Evolutionary conservation across 441 rosid genomes (phyloP).

Genomic region (Syzygium syzygioides): DNA sequence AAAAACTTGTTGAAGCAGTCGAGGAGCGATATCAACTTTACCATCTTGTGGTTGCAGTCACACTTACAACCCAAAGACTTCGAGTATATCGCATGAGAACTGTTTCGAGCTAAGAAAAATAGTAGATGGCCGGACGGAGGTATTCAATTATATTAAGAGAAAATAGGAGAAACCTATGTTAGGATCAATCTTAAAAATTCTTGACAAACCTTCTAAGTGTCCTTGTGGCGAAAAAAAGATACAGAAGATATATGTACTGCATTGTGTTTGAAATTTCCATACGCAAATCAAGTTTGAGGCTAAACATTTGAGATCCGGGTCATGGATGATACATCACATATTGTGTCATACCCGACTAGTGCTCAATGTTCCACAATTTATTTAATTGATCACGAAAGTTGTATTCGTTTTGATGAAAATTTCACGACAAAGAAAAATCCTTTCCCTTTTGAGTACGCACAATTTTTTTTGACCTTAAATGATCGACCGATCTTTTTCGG

Average conservation of each 20-base stretch:
- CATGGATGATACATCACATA: neutral
- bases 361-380: neutral
- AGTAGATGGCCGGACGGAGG: neutral
- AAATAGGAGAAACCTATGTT: neutral
- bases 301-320: accelerated
- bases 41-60: neutral
- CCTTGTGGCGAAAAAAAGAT: neutral
- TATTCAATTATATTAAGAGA: neutral
- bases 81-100: accelerated
- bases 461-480: neutral
- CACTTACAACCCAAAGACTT: neutral
- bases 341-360: neutral
- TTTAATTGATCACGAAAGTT: accelerated
- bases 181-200: neutral
- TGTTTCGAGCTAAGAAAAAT: neutral
- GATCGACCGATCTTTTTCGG: accelerated
- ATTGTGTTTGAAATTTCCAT: neutral
- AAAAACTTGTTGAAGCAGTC: neutral
- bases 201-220: neutral
- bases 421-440: accelerated
- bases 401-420: neutral
- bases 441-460: neutral
- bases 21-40: neutral
- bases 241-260: neutral
- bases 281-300: neutral